These are phyloP conservation scores for Tanacetum coccineum DNA, from an alignment of 129 eudicot species.

Conservation along the genomic window DNA sequence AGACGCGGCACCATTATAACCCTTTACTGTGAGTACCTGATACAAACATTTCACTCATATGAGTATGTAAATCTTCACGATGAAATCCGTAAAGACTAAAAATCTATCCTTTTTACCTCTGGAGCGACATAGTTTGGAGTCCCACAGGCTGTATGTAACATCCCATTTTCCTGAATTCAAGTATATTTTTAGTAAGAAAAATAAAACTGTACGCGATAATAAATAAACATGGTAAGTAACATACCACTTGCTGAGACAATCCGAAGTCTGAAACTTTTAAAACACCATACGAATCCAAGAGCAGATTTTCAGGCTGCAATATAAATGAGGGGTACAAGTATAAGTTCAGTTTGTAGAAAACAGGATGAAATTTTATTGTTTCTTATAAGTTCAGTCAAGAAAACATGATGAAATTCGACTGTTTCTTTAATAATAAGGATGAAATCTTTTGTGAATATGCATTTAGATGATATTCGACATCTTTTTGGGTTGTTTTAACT, in stretches of 20 bases:
- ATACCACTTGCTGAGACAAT: constrained; percentile 82
- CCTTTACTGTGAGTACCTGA: constrained; percentile 81
- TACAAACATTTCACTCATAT: constrained; percentile 16
- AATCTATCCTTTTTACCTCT: constrained; percentile 48
- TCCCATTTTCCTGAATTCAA: constrained; percentile 60
- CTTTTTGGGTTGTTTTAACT: too few relatives aligned
- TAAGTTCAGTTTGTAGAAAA: background rate
- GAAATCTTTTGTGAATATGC: too few relatives aligned
- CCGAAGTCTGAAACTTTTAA: constrained; percentile 97
- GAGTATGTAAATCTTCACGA: constrained; percentile 3
- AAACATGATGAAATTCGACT: too few relatives aligned
- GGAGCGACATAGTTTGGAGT: constrained; percentile 98
- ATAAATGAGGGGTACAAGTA: background rate
- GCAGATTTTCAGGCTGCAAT: constrained; percentile 87
- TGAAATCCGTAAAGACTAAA: constrained; percentile 9
- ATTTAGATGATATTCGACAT: too few relatives aligned
- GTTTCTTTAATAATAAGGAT: too few relatives aligned
- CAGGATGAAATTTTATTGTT: background rate
- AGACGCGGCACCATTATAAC: constrained; percentile 84
- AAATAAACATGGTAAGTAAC: background rate
- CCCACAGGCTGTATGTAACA: constrained; percentile 93
- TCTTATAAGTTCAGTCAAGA: too few relatives aligned
- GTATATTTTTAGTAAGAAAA: background rate
- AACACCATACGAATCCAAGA: constrained; percentile 64
- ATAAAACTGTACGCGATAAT: background rate